Percentiles rank a stretch among this genome's conserved stretches.
phyloP scores from a whole-genome alignment of 768 basidiomycete species.

The Boletus sensibilis region DNA sequence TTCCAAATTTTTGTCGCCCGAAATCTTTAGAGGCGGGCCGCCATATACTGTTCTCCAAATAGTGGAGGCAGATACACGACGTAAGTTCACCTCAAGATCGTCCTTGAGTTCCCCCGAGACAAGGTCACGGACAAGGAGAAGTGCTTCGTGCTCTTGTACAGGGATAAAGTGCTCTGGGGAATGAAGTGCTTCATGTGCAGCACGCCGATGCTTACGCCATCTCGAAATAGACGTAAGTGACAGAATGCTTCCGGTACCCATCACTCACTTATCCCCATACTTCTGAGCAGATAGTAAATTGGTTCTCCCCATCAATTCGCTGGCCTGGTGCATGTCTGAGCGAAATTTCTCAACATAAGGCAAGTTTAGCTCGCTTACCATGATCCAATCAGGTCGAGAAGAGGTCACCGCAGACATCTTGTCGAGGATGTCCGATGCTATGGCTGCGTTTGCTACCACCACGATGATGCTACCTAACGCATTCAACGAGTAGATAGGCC shows the following conservation, averaged over 20 bases:
- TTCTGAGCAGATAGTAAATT: slow-evolving; percentile 5
- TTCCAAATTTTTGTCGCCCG: slow-evolving; percentile 3
- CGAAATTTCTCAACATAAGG: background rate
- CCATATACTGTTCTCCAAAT: slow-evolving; percentile 7
- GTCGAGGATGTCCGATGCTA: slow-evolving; percentile 6
- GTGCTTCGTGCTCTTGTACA: slow-evolving; percentile 9
- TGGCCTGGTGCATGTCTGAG: background rate
- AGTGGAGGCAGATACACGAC: slow-evolving; percentile 5
- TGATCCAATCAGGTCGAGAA: slow-evolving; percentile 9
- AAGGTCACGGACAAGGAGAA: slow-evolving; percentile 6
- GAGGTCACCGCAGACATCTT: slow-evolving; percentile 11
- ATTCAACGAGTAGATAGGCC: slow-evolving; percentile 9
- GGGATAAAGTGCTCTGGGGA: background rate
- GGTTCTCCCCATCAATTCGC: slow-evolving; percentile 5
- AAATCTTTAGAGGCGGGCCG: slow-evolving; percentile 3
- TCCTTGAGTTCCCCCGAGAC: background rate
- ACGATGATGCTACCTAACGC: slow-evolving; percentile 6
- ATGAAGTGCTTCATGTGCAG: slow-evolving; percentile 4
- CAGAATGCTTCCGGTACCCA: background rate
- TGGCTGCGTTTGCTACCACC: slow-evolving; percentile 10
- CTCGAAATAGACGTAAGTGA: background rate
- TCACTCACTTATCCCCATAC: slow-evolving; percentile 10
- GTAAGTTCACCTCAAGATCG: slow-evolving; percentile 6
- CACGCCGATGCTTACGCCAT: slow-evolving; percentile 8
- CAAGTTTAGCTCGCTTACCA: background rate